Conservation (phyloP, 495 filamentous ascomycete genomes). For the Polyplosphaeria fusca region DNA sequence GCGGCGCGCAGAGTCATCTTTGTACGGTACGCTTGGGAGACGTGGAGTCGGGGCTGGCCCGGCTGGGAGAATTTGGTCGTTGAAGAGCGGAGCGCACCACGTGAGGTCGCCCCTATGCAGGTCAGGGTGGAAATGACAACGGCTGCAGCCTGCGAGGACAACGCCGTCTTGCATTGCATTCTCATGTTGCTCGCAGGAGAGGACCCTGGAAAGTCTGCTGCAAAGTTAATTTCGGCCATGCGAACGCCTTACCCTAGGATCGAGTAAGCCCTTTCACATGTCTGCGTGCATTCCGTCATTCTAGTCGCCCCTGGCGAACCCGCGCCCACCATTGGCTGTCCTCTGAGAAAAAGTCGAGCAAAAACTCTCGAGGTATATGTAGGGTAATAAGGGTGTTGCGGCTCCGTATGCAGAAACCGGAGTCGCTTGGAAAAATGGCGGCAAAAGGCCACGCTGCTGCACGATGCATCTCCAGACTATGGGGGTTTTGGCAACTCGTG, state of each 20-base stretch:
- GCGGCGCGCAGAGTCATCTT: too few relatives aligned
- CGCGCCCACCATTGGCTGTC: background rate
- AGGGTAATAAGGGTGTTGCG: slow-evolving; percentile 19
- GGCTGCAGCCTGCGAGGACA: too few relatives aligned
- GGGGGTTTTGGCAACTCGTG: background rate
- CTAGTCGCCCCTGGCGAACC: slow-evolving; percentile 8
- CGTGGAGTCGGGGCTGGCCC: too few relatives aligned
- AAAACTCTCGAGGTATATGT: slow-evolving; percentile 1
- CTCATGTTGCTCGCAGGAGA: too few relatives aligned
- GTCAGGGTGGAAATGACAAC: too few relatives aligned
- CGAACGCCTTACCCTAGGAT: slow-evolving; percentile 7
- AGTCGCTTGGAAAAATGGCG: slow-evolving; percentile 9
- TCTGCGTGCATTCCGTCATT: background rate
- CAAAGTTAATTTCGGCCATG: slow-evolving; percentile 7
- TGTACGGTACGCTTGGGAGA: too few relatives aligned
- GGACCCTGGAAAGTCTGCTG: too few relatives aligned
- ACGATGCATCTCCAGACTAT: too few relatives aligned
- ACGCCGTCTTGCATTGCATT: too few relatives aligned
- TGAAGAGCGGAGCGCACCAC: too few relatives aligned
- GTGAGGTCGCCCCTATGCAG: too few relatives aligned
- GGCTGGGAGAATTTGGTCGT: too few relatives aligned
- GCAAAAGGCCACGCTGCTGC: background rate
- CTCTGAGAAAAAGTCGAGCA: slow-evolving; percentile 2
- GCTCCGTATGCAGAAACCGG: slow-evolving; percentile 14
- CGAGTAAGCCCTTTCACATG: slow-evolving; percentile 9